phyloP scores from a whole-genome alignment of 169 alveolate species.

The Cryptosporidium parvum region DNA sequence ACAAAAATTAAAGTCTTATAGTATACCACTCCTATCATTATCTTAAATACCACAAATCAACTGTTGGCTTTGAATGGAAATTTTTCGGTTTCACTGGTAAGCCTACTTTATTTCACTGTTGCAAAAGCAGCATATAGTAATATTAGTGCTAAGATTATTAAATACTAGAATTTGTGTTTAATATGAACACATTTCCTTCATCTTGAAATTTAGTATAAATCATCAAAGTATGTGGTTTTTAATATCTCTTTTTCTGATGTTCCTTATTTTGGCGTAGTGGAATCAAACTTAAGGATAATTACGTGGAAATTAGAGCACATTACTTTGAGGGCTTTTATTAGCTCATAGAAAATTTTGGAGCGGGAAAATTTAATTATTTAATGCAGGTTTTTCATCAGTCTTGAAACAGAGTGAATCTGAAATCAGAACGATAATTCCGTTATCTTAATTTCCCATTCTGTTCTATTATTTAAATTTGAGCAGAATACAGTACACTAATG shows the following conservation, averaged over 20 bases:
- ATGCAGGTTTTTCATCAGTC: background rate
- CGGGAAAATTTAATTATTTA: background rate
- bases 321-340: background rate
- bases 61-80: background rate
- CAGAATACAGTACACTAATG: background rate
- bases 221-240: conserved; percentile 4
- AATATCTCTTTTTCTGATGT: background rate
- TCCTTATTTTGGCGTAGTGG: background rate
- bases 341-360: background rate
- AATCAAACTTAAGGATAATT: background rate
- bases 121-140: background rate
- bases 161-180: background rate
- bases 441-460: background rate
- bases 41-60: background rate
- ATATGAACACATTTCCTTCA: conserved; percentile 2
- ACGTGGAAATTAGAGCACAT: background rate
- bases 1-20: background rate
- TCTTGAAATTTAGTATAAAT: background rate
- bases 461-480: too few species aligned
- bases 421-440: too few species aligned
- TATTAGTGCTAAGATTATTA: conserved; percentile 9
- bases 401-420: background rate
- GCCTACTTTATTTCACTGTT: background rate
- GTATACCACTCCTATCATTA: too few species aligned
- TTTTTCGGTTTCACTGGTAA: background rate